phyloP scores from a whole-genome alignment of 108 stramenopile species.

The Seminavis robusta region DNA sequence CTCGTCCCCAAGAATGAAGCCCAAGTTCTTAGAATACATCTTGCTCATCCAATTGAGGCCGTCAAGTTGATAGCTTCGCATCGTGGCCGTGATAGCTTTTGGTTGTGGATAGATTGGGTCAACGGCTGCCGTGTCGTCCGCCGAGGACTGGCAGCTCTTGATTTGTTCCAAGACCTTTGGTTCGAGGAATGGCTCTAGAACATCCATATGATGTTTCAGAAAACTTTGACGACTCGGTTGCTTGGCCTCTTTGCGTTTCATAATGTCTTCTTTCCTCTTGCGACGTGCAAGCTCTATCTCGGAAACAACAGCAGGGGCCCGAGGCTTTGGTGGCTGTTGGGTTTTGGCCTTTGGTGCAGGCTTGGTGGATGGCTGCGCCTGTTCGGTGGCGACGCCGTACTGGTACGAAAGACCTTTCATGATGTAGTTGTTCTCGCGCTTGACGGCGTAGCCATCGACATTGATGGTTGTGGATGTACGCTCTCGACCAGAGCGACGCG shows the following conservation, averaged over 20 bases:
- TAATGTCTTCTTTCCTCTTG: slow-evolving; percentile 26
- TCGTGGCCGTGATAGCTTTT: neutral
- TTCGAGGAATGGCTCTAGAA: slow-evolving; percentile 34
- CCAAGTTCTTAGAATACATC: slow-evolving; percentile 59
- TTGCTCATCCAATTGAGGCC: slow-evolving; percentile 86
- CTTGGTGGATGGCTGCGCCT: slow-evolving; percentile 22
- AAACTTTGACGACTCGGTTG: slow-evolving; percentile 17
- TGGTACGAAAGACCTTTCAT: slow-evolving; percentile 39
- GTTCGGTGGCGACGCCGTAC: slow-evolving; percentile 20
- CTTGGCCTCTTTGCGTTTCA: slow-evolving; percentile 6
- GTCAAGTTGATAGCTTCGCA: slow-evolving; percentile 89
- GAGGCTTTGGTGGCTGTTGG: neutral
- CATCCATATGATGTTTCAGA: slow-evolving; percentile 21
- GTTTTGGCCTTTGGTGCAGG: neutral
- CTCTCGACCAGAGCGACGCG: slow-evolving; percentile 37
- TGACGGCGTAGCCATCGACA: slow-evolving; percentile 51
- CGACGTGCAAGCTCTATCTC: slow-evolving; percentile 11
- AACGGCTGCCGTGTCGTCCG: no score
- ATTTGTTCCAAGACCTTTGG: neutral
- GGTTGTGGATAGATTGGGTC: neutral
- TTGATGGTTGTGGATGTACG: slow-evolving; percentile 44
- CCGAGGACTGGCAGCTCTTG: no score
- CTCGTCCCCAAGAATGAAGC: slow-evolving; percentile 93
- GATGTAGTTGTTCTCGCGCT: slow-evolving; percentile 47
- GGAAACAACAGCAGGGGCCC: slow-evolving; percentile 2